Evolutionary conservation across 805 yeast genomes (phyloP), one percentile per base, ranked within the genome.

Genomic region (Candida incommunis): DNA sequence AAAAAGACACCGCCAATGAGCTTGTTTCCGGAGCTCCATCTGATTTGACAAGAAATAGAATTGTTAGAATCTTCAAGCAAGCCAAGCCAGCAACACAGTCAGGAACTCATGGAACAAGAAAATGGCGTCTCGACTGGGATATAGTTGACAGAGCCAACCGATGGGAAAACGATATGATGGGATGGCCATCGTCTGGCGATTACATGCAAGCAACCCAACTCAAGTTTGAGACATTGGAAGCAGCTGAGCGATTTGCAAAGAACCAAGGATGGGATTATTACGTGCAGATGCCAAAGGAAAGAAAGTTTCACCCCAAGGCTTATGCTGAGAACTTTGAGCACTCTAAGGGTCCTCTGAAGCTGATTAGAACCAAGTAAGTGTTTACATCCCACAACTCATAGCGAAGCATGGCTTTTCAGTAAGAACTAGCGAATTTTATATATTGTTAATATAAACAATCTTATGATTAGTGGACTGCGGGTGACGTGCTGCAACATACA

Each of bases 81-180:
- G 64, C 86, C 49, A 81, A 82, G 63, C 70, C 85, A 15, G 94
- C 94, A 31, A 84, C 88, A 16, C 95, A 84, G 66, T 76, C 84
- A 27, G 85, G 88, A 11, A 55, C 54, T 18, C 54, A 47, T 41
- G 61, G 61, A 40, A 60, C 69, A 44, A 53, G 56, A 51, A 57
- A 59, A 44, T 84, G 95, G 95, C 77, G 75, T 56, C 58, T 84
- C 46, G 94, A 84, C 63, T 84, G 92, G 90, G 94, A 85, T 58
- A 74, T 83, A 37, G 65, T 80, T 46, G 78, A 78, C 41, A 76
- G 79, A 56, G 84, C 82, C 21, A 77, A 84, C 68, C 69, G 92
- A 60, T 84, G 94, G 94, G 95, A 84, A 60, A 84, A 84, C 63
- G 90, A 82, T 60, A 69, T 84, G 59, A 84, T 84, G 63, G 95